Conservation (phyloP, 306 rosid species). For the Acacia confusa region DNA sequence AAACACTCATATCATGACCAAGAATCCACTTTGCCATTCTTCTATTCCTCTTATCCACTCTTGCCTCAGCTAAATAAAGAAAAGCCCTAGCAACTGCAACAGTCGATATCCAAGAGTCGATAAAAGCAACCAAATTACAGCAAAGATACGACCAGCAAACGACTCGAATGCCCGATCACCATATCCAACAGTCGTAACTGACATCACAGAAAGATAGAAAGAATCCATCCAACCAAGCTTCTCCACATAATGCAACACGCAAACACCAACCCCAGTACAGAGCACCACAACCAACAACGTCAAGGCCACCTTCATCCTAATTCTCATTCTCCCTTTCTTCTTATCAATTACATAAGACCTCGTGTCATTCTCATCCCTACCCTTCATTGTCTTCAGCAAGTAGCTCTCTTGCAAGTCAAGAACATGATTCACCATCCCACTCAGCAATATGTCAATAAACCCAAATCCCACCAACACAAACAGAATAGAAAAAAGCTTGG, state of each 20-base stretch:
- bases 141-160: conserved; percentile 77
- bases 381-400: conserved; percentile 53
- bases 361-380: neutral
- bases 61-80: conserved; percentile 92
- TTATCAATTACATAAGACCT: conserved; percentile 73
- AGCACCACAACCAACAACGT: conserved; percentile 88
- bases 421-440: conserved; percentile 90
- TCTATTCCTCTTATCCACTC: conserved; percentile 95
- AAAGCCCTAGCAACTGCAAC: conserved; percentile 90
- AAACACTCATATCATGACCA: conserved; percentile 91
- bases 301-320: conserved; percentile 92
- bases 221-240: conserved; percentile 86
- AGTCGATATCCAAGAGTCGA: too few relatives aligned
- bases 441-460: conserved; percentile 79
- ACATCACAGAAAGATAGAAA: conserved; percentile 94
- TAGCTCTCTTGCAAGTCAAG: conserved; percentile 93
- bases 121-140: conserved; percentile 91
- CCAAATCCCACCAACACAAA: conserved; percentile 96
- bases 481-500: conserved; percentile 76
- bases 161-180: conserved; percentile 84
- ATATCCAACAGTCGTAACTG: conserved; percentile 94
- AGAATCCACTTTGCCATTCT: conserved; percentile 96
- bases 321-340: conserved; percentile 99
- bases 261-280: conserved; percentile 81
- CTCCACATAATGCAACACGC: conserved; percentile 87